These are phyloP conservation scores for Aethionema arabicum DNA, from an alignment of 345 rosid genomes.

Conservation along the genomic window DNA sequence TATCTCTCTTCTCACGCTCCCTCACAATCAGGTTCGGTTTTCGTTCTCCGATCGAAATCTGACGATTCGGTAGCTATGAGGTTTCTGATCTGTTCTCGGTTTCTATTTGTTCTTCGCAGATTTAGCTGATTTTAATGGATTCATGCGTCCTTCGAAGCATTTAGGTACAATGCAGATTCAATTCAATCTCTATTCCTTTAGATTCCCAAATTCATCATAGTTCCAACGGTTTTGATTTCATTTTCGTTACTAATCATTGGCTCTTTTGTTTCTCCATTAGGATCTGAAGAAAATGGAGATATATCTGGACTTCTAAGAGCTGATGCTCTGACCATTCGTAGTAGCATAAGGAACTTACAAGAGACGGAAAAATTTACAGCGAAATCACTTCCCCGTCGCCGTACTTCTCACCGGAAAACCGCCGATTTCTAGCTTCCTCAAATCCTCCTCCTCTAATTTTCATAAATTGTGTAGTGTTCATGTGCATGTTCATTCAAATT, in stretches of 20 bases:
- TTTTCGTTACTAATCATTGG: slow-evolving; percentile 9
- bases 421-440: slow-evolving; percentile 52
- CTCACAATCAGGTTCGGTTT: slow-evolving; percentile 58
- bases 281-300: slow-evolving; percentile 40
- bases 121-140: slow-evolving; percentile 72
- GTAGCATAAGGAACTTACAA: slow-evolving; percentile 65
- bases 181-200: neutral
- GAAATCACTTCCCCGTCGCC: slow-evolving; percentile 45
- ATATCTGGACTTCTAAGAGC: slow-evolving; percentile 42
- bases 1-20: slow-evolving; percentile 82
- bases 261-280: slow-evolving; percentile 20
- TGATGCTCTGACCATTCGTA: slow-evolving; percentile 52
- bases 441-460: neutral
- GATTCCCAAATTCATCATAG: neutral
- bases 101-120: slow-evolving; percentile 43
- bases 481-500: slow-evolving; percentile 36
- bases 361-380: slow-evolving; percentile 42
- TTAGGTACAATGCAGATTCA: slow-evolving; percentile 62
- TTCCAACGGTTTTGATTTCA: neutral
- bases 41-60: slow-evolving; percentile 7
- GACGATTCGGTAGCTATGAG: neutral
- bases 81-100: slow-evolving; percentile 8
- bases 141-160: slow-evolving; percentile 46
- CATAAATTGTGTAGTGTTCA: slow-evolving; percentile 31
- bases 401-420: slow-evolving; percentile 57